phyloP scores from a whole-genome alignment of 2,329 filamentous ascomycete species.

The Neophaeococcomyces mojaviensis region DNA sequence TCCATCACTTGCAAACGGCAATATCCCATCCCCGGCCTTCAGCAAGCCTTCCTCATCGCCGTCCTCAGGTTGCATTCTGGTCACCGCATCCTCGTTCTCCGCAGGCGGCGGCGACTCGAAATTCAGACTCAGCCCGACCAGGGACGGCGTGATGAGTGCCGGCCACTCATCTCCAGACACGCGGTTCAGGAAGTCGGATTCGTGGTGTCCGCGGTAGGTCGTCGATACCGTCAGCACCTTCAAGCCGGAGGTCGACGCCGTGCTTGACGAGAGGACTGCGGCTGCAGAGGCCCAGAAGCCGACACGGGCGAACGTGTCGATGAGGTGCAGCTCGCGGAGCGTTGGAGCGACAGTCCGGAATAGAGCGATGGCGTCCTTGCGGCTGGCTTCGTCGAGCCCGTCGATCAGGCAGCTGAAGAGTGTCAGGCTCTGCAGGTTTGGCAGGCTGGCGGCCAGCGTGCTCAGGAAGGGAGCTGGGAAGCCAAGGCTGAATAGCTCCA shows the following conservation, averaged over 20 bases:
- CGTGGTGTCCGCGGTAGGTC: conserved; percentile 38
- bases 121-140: conserved; percentile 16
- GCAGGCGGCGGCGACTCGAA: conserved; percentile 8
- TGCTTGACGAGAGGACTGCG: conserved; percentile 14
- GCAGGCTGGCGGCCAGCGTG: conserved; percentile 32
- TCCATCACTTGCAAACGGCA: conserved; percentile 19
- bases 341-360: conserved; percentile 29
- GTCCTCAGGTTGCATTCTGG: conserved; percentile 9
- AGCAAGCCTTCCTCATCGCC: conserved; percentile 9
- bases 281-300: conserved; percentile 33
- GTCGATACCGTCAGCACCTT: conserved; percentile 42
- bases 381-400: conserved; percentile 33
- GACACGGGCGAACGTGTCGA: conserved; percentile 39
- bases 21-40: conserved; percentile 13
- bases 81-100: conserved; percentile 6
- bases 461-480: conserved; percentile 39
- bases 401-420: conserved; percentile 41
- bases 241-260: conserved; percentile 23
- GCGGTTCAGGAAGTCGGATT: conserved; percentile 35
- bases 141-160: conserved; percentile 11
- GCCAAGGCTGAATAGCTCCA: conserved; percentile 44
- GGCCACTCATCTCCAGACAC: conserved; percentile 25
- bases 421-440: conserved; percentile 37
- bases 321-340: conserved; percentile 38
- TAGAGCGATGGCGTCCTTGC: conserved; percentile 35